These are phyloP conservation scores for Acacia pycnantha DNA, from an alignment of 331 rosid species.

Conservation along the genomic window DNA sequence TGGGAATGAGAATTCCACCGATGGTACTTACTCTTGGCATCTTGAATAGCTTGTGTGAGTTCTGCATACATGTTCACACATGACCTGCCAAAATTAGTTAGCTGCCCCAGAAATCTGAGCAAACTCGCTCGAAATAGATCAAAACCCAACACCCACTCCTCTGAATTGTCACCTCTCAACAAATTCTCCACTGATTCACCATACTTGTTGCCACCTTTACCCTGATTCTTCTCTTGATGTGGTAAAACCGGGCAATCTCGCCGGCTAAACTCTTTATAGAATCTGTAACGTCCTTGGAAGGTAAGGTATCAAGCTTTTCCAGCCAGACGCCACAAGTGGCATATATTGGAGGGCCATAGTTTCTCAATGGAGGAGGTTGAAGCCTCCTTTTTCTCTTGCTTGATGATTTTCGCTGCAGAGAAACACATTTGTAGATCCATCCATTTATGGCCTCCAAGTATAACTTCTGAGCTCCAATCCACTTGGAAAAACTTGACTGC, in stretches of 20 bases:
- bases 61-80: slow-evolving; percentile 59
- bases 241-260: slow-evolving; percentile 66
- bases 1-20: slow-evolving; percentile 41
- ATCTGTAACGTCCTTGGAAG: slow-evolving; percentile 44
- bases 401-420: slow-evolving; percentile 43
- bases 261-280: slow-evolving; percentile 54
- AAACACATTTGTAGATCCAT: slow-evolving; percentile 80
- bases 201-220: slow-evolving; percentile 35
- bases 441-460: slow-evolving; percentile 67
- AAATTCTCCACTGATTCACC: slow-evolving; percentile 45
- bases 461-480: slow-evolving; percentile 79
- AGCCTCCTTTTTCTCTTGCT: slow-evolving; percentile 54
- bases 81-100: slow-evolving; percentile 54
- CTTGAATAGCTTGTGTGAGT: slow-evolving; percentile 44
- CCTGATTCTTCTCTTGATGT: slow-evolving; percentile 65
- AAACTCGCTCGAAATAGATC: slow-evolving; percentile 59
- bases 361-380: slow-evolving; percentile 19
- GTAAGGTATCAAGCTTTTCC: slow-evolving; percentile 41
- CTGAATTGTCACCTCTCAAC: slow-evolving; percentile 49
- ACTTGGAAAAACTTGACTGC: slow-evolving; percentile 65
- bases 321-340: slow-evolving; percentile 63
- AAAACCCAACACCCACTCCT: slow-evolving; percentile 57
- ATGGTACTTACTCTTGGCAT: slow-evolving; percentile 33
- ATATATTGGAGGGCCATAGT: slow-evolving; percentile 70
- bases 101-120: slow-evolving; percentile 49